Conservation (phyloP, 2,329 filamentous ascomycete genomes). For the Boeremia lycopersici region DNA sequence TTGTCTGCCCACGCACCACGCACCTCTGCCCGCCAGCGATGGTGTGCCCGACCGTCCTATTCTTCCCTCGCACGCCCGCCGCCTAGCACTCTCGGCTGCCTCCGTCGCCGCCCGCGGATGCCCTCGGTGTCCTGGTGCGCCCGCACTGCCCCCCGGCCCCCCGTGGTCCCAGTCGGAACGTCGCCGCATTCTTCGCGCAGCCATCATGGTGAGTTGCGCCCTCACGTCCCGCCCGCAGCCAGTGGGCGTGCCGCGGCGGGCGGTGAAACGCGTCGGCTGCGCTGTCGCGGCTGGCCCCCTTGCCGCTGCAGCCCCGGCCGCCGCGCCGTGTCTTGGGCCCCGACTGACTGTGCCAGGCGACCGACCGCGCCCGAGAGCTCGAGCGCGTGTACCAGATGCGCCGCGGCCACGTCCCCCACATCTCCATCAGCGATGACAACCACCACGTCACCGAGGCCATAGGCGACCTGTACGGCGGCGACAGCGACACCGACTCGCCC, state of each 20-base stretch:
- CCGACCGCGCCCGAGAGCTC: slow-evolving; percentile 52
- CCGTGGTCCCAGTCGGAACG: slow-evolving; percentile 21
- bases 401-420: slow-evolving; percentile 64
- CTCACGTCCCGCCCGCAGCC: slow-evolving; percentile 7
- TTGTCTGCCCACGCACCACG: neutral
- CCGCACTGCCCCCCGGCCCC: slow-evolving; percentile 22
- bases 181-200: slow-evolving; percentile 27
- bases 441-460: slow-evolving; percentile 96
- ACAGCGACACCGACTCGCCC: slow-evolving; percentile 64
- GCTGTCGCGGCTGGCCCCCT: slow-evolving; percentile 9
- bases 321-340: neutral
- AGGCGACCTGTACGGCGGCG: slow-evolving; percentile 85
- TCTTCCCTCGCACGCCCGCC: slow-evolving; percentile 7
- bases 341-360: slow-evolving; percentile 38
- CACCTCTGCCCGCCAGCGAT: slow-evolving; percentile 13
- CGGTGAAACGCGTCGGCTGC: slow-evolving; percentile 8
- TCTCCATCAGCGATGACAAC: slow-evolving; percentile 82
- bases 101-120: slow-evolving; percentile 8
- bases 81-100: neutral
- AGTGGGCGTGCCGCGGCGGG: slow-evolving; percentile 4
- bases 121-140: slow-evolving; percentile 4
- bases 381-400: slow-evolving; percentile 58
- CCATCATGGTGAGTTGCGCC: slow-evolving; percentile 30
- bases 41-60: slow-evolving; percentile 1
- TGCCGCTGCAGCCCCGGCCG: slow-evolving; percentile 3